Evolutionary conservation across 2,329 filamentous ascomycete genomes (phyloP), one percentile per base, ranked within the genome.

Genomic region (Camptophora hylomeconis): DNA sequence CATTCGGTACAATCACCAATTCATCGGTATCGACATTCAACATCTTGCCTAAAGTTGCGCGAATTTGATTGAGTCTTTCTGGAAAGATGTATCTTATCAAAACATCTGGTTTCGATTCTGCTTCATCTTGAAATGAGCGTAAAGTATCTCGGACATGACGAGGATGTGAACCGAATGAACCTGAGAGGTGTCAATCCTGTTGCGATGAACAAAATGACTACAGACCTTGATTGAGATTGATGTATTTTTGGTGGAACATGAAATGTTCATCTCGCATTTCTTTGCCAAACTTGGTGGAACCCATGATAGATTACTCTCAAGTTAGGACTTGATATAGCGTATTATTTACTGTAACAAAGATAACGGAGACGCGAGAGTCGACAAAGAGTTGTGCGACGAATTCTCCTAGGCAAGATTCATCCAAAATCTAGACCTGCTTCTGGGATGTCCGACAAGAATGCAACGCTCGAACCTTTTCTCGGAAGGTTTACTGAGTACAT

Each of bases 131-230:
- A 45, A 75, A 78, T 10, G 59, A 45, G n/a, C 67, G 72, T n/a
- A 76, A 62, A 28, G 61, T 63, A 4, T 63, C 51, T 9, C 64
- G 67, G 37, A 94, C 62, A 15, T 54, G 47, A 7, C 53, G 58
- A 3, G 86, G 84, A 43, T 75, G 72, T 2, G 75, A 73, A 15
- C 86, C 84, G 49, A 81, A 93, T 1, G 83, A 89, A 28, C 81
- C 22, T 33, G 79, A 73, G 13, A 18, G 20, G 18, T 5, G 28
- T 26, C 23, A 24, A 18, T 11, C 14, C 26, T 8, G 19, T 27
- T 15, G 23, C 14, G 6, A 24, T 17, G 7, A 10, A 21, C 24
- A 24, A 24, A 25, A 17, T 17, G 20, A 26, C 19, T 8, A 30
- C 47, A 40, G 21, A 80, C 79, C 80, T 47, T 89, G 77, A 49